Percentiles rank a stretch among this genome's conserved stretches.
Evolutionary conservation across 306 rosid genomes (phyloP).

Genomic region (Cicer pinnatifidum): DNA sequence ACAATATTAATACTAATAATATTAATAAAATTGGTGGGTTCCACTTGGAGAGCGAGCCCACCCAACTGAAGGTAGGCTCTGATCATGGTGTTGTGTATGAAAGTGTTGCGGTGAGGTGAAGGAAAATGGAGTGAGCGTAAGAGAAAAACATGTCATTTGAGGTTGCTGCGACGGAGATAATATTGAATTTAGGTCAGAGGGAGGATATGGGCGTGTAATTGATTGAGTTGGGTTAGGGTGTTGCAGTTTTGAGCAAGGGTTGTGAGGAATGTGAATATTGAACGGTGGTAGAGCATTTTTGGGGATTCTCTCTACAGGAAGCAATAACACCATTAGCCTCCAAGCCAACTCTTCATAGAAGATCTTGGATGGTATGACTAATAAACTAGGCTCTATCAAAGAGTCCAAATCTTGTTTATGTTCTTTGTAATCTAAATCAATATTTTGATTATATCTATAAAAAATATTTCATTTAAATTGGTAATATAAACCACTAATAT

Average conservation of each 20-base stretch:
- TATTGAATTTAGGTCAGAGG: slow-evolving; percentile 64
- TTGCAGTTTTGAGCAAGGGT: slow-evolving; percentile 56
- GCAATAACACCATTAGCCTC: not conserved
- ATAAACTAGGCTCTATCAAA: too few relatives aligned
- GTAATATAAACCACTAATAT: too few relatives aligned
- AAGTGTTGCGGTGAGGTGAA: slow-evolving; percentile 61
- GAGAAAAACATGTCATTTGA: slow-evolving; percentile 49
- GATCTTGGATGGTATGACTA: too few relatives aligned
- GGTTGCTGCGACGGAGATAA: slow-evolving; percentile 62
- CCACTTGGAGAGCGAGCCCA: slow-evolving; percentile 52
- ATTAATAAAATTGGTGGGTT: slow-evolving; percentile 60
- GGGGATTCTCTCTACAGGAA: not conserved
- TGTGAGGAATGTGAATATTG: slow-evolving; percentile 39
- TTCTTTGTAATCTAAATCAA: too few relatives aligned
- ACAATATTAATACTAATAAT: too few relatives aligned
- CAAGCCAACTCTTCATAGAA: not conserved
- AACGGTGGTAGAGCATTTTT: slow-evolving; percentile 26
- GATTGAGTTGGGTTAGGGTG: slow-evolving; percentile 65
- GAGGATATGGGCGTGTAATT: slow-evolving; percentile 74
- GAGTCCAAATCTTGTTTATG: too few relatives aligned
- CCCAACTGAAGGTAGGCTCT: slow-evolving; percentile 50
- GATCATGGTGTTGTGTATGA: slow-evolving; percentile 80
- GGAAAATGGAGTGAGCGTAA: slow-evolving; percentile 66
- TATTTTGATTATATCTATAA: too few relatives aligned
- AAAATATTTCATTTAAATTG: too few relatives aligned